Percentiles rank a stretch among this genome's conserved stretches.
Evolutionary conservation across 2,329 filamentous ascomycete genomes (phyloP).

Genomic region (Aspergillus hortae): DNA sequence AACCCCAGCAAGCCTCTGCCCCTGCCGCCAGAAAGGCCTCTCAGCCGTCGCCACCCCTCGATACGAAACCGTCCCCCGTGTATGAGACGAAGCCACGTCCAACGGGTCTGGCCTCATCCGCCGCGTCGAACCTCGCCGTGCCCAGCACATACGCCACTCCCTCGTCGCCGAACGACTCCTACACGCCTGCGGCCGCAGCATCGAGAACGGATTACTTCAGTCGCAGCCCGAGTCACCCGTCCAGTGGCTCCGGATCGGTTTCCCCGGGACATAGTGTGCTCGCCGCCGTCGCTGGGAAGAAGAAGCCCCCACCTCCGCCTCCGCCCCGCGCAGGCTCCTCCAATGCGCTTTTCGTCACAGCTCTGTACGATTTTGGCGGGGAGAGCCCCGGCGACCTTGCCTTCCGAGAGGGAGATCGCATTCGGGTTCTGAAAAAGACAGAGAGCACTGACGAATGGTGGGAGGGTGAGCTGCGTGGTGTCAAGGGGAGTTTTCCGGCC

Average conservation of each 20-base stretch:
- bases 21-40: slow-evolving; percentile 19
- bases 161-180: slow-evolving; percentile 8
- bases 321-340: slow-evolving; percentile 56
- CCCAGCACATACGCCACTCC: slow-evolving; percentile 4
- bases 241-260: slow-evolving; percentile 37
- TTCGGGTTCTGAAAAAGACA: slow-evolving; percentile 74
- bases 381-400: slow-evolving; percentile 67
- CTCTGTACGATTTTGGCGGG: slow-evolving; percentile 71
- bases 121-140: slow-evolving; percentile 5
- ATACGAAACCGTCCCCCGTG: slow-evolving; percentile 23
- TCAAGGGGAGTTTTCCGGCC: slow-evolving; percentile 71
- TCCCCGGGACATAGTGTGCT: slow-evolving; percentile 31
- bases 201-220: slow-evolving; percentile 36
- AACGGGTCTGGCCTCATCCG: slow-evolving; percentile 18
- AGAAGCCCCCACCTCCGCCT: slow-evolving; percentile 73
- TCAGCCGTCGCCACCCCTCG: slow-evolving; percentile 4
- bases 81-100: slow-evolving; percentile 25
- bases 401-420: slow-evolving; percentile 74
- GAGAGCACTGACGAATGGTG: slow-evolving; percentile 82
- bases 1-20: slow-evolving; percentile 11
- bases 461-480: slow-evolving; percentile 70
- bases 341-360: slow-evolving; percentile 59
- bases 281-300: slow-evolving; percentile 54
- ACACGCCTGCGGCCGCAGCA: slow-evolving; percentile 27
- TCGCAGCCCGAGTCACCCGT: slow-evolving; percentile 25